These are phyloP conservation scores for Phytophthora litchii DNA, from an alignment of 352 stramenopile species.

Conservation along the genomic window DNA sequence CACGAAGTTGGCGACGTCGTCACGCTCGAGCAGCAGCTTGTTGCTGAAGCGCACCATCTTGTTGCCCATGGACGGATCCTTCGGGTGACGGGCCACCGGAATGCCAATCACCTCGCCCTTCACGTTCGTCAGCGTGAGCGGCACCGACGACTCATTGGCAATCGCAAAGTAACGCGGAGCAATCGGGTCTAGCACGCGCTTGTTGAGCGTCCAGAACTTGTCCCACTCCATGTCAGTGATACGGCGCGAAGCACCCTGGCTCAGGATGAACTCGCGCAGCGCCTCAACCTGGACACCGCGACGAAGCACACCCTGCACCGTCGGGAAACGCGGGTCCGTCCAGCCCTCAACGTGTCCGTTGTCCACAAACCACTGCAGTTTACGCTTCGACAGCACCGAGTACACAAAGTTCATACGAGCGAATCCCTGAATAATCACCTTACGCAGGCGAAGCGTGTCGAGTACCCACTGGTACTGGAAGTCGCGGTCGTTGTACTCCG, in stretches of 20 bases:
- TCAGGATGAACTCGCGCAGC: conserved; percentile 97
- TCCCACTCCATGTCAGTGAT: conserved; percentile 99
- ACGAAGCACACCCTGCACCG: conserved; percentile 96
- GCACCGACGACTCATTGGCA: conserved; percentile 87
- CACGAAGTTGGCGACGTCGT: conserved; percentile 94
- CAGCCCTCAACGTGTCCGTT: conserved; percentile 96
- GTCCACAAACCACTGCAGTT: conserved; percentile 99
- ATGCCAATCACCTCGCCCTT: conserved; percentile 62
- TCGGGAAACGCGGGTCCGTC: conserved; percentile 99
- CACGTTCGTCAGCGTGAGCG: conserved; percentile 89
- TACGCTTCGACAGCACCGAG: conserved; percentile 99
- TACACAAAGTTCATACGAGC: conserved; percentile 99
- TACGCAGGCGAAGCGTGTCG: conserved; percentile 83
- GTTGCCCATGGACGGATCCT: conserved; percentile 79
- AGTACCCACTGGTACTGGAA: conserved; percentile 98
- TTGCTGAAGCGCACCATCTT: conserved; percentile 90
- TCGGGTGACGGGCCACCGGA: conserved; percentile 75
- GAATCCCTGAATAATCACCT: conserved; percentile 94
- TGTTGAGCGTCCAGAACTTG: conserved; percentile 99
- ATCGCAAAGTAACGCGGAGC: conserved; percentile 98
- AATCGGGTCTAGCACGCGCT: conserved; percentile 96
- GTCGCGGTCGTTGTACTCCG: conserved; percentile 99
- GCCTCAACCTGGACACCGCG: conserved; percentile 96
- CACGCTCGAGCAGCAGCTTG: conserved; percentile 94
- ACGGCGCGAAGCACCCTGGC: conserved; percentile 95